These are phyloP conservation scores for Paecilomyces dactylethromorphus DNA, from an alignment of 2,329 filamentous ascomycete species.

Conservation along the genomic window DNA sequence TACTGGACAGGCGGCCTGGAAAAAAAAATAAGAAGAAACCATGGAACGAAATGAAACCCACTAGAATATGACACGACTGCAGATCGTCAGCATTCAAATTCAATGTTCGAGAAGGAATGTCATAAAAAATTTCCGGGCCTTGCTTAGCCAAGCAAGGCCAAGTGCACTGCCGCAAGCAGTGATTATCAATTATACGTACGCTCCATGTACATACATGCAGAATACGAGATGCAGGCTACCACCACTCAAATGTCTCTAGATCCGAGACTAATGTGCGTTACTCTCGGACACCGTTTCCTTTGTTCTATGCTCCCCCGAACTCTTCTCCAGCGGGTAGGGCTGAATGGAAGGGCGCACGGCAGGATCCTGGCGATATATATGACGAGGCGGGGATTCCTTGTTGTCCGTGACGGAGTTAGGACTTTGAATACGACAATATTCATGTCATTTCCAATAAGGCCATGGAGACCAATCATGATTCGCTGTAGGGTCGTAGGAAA, in stretches of 20 bases:
- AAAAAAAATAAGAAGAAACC: neutral
- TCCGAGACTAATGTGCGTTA: neutral
- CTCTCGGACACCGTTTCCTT: neutral
- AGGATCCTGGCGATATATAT: neutral
- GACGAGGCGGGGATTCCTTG: neutral
- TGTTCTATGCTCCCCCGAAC: neutral
- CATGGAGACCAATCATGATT: neutral
- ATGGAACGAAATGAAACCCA: neutral
- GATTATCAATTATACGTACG: neutral
- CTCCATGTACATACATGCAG: neutral
- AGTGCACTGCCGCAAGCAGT: too few species aligned
- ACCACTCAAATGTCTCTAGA: neutral
- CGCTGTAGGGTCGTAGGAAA: neutral
- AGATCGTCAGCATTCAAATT: slow-evolving; percentile 11
- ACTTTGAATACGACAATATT: neutral
- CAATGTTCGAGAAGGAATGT: neutral
- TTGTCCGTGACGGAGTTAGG: neutral
- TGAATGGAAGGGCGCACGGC: neutral
- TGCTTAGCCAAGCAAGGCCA: neutral
- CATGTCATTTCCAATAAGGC: neutral
- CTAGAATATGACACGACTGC: neutral
- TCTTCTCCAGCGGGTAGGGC: neutral
- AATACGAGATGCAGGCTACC: neutral
- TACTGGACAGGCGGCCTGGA: neutral
- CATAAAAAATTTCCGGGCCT: neutral